Evolutionary conservation across 768 basidiomycete genomes (phyloP), one percentile per base, ranked within the genome.

Genomic region (Solioccasus polychromus): DNA sequence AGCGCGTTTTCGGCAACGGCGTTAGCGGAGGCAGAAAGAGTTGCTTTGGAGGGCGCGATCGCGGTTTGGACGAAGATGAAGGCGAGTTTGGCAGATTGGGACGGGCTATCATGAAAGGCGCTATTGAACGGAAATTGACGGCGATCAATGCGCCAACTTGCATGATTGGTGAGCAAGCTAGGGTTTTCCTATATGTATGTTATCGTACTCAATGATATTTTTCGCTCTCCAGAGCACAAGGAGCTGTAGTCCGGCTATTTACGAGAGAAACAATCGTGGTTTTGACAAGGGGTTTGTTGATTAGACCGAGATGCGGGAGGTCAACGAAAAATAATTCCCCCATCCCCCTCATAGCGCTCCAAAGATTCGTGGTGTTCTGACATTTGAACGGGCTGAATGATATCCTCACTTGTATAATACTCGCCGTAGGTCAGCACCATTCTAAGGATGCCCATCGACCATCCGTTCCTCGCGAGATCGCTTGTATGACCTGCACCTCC

Each of bases 11-110:
- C 74, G 32, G 71, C 70, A 39, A 59, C 45, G 1, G 72, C 74
- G 11, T 54, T 84, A 8, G 53, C 59, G 12, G 48, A 59, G n/a
- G 82, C 78, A 3, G 71, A 68, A 47, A 68, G 69, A n/a, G 53
- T 81, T 26, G 83, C 82, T 2, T 61, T 61, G 48, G 51, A 46
- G 4, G 78, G 76, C 4, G 80, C 79, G 0, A 47, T 50, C 10
- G 47, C 50, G 3, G 73, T 87, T 2, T 82, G 80, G 71, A 52
- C 48, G 36, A 60, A 58, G 23, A 71, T 84, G 57, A 78, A 76
- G 61, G 51, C 63, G 38, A 74, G 69, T 42, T 34, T 80, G n/a
- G 55, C 48, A 25, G 22, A 39, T 12, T 63, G 64, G 12, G 63
- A 64, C 5, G 38, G 63, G 66, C 19, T 68, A 71, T 20, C 67